phyloP scores from a whole-genome alignment of 805 yeast species.

The Zygosaccharomyces lentus region DNA sequence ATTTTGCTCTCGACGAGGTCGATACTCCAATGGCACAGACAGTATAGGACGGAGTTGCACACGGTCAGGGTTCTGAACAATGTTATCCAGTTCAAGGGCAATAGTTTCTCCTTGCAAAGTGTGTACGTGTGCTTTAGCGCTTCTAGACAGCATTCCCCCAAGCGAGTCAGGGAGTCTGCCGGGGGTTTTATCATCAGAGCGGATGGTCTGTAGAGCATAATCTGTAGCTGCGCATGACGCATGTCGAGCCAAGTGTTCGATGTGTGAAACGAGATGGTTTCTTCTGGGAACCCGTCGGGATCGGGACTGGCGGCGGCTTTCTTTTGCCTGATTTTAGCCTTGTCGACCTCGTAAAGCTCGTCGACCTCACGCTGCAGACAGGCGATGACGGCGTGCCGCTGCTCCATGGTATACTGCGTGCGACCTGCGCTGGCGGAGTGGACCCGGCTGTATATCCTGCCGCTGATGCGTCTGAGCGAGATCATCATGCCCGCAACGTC shows the following conservation, averaged over 20 bases:
- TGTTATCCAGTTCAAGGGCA: constrained; percentile 51
- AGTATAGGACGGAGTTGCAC: constrained; percentile 46
- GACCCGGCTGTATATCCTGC: constrained; percentile 42
- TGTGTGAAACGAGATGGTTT: constrained; percentile 33
- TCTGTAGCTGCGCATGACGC: constrained; percentile 45
- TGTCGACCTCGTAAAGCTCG: constrained; percentile 26
- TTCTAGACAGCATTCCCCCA: constrained; percentile 45
- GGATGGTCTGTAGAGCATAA: constrained; percentile 48
- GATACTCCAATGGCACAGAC: constrained; percentile 45
- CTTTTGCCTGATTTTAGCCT: constrained; percentile 24
- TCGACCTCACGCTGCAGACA: constrained; percentile 36
- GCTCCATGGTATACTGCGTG: constrained; percentile 29
- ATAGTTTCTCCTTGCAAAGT: constrained; percentile 40
- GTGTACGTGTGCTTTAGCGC: constrained; percentile 45
- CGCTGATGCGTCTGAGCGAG: constrained; percentile 44
- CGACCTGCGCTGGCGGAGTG: constrained; percentile 43
- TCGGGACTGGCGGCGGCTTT: constrained; percentile 8
- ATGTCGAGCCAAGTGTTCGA: constrained; percentile 37
- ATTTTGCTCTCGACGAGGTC: constrained; percentile 44
- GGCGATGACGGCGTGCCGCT: constrained; percentile 34
- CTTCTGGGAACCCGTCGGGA: constrained; percentile 10
- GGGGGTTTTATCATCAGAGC: constrained; percentile 45
- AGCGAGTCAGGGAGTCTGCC: constrained; percentile 36
- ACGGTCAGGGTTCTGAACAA: constrained; percentile 43
- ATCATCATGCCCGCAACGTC: constrained; percentile 42